Conservation (phyloP, 495 filamentous ascomycete species). For the Lasiosphaeria hispida region DNA sequence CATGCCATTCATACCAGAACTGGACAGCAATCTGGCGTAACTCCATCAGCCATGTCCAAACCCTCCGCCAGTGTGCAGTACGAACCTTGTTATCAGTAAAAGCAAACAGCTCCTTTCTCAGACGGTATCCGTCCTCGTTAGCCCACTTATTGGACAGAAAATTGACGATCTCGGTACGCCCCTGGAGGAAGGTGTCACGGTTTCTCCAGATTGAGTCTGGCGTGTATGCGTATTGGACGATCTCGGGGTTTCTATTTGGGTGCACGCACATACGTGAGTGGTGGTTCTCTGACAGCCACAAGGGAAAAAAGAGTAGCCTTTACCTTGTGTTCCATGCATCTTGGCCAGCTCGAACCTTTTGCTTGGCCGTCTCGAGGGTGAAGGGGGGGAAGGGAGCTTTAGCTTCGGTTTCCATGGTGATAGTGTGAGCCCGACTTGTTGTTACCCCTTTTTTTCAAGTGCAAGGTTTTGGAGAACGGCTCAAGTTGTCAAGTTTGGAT, state of each 20-base stretch:
- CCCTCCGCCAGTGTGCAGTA: not conserved
- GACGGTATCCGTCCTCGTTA: conserved; percentile 66
- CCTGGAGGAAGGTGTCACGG: conserved; percentile 66
- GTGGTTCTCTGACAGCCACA: not conserved
- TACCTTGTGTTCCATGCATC: conserved; percentile 81
- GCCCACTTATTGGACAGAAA: conserved; percentile 80
- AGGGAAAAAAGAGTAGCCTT: conserved; percentile 16
- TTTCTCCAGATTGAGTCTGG: conserved; percentile 81
- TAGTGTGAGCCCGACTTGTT: not conserved
- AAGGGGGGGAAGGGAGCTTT: conserved; percentile 70
- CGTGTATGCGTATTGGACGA: conserved; percentile 73
- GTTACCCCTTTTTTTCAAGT: too few relatives aligned
- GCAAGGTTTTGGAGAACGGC: too few relatives aligned
- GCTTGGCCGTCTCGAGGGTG: conserved; percentile 65
- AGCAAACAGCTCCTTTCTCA: conserved; percentile 87
- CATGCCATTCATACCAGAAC: conserved; percentile 91
- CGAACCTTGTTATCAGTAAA: conserved; percentile 60
- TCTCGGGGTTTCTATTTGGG: conserved; percentile 54
- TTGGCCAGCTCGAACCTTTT: conserved; percentile 86
- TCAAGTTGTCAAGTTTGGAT: too few relatives aligned
- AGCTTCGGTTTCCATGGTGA: conserved; percentile 26
- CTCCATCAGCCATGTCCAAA: not conserved
- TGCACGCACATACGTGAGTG: conserved; percentile 2
- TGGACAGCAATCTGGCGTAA: conserved; percentile 70
- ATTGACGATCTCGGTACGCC: conserved; percentile 63